Percentiles rank a stretch among this genome's conserved stretches.
These are phyloP conservation scores for Venturiaceae sp. DNA, from an alignment of 2,329 filamentous ascomycete genomes.

Conservation along the genomic window DNA sequence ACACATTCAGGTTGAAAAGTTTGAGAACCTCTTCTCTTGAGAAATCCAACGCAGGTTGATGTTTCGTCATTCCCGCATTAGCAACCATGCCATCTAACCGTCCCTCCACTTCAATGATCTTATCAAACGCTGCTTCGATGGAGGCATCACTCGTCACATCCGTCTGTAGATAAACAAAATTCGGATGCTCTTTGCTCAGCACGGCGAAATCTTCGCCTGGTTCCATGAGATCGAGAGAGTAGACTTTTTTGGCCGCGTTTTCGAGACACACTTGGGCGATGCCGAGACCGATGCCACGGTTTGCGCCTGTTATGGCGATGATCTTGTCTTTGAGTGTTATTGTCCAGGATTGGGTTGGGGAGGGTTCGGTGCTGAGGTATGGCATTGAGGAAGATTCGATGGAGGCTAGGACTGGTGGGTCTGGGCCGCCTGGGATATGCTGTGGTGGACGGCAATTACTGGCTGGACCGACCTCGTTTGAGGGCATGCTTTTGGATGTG, in stretches of 20 bases:
- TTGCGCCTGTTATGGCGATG: slow-evolving; percentile 42
- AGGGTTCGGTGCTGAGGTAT: slow-evolving; percentile 31
- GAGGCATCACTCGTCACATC: slow-evolving; percentile 5
- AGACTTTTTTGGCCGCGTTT: slow-evolving; percentile 55
- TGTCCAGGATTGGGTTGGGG: slow-evolving; percentile 35
- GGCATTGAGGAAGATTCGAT: slow-evolving; percentile 7
- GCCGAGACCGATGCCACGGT: slow-evolving; percentile 58
- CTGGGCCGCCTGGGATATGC: not conserved
- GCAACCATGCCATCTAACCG: slow-evolving; percentile 52
- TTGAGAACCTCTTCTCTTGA: slow-evolving; percentile 18
- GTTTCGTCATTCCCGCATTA: slow-evolving; percentile 53
- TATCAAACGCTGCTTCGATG: slow-evolving; percentile 30
- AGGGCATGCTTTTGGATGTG: too few species aligned
- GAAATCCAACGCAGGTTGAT: slow-evolving; percentile 21
- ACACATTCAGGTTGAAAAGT: slow-evolving; percentile 18
- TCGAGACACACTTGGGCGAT: slow-evolving; percentile 55
- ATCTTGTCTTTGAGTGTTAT: slow-evolving; percentile 43
- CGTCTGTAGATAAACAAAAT: not conserved
- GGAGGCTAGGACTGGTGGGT: not conserved
- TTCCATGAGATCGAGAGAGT: slow-evolving; percentile 49
- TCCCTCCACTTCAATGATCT: slow-evolving; percentile 28
- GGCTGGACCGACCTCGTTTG: too few species aligned
- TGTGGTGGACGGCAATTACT: not conserved
- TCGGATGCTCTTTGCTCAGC: slow-evolving; percentile 48
- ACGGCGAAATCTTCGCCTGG: slow-evolving; percentile 23